Conservation (phyloP, 2,329 filamentous ascomycete genomes). For the Penicillium verrucosum region DNA sequence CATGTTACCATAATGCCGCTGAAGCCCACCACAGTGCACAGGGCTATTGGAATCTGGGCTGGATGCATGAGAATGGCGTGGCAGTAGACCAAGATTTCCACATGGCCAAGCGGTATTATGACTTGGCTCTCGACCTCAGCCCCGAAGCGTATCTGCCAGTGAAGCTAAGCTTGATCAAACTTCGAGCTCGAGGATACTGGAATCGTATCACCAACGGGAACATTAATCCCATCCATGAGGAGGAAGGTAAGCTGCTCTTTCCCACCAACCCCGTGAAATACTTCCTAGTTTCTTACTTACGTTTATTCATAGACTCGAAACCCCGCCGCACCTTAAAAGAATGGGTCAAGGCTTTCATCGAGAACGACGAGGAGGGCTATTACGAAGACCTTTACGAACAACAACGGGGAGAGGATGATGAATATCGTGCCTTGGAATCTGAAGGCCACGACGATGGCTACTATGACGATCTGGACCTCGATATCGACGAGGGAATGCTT, state of each 20-base stretch:
- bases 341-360: constrained; percentile 83
- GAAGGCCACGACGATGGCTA: constrained; percentile 49
- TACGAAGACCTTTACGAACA: constrained; percentile 52
- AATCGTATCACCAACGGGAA: constrained; percentile 88
- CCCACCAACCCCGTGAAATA: background rate
- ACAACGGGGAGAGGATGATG: constrained; percentile 34
- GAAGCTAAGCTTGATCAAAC: constrained; percentile 78
- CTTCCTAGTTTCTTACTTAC: background rate
- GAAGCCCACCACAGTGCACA: constrained; percentile 91
- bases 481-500: constrained; percentile 72
- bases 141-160: constrained; percentile 92
- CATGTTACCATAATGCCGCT: constrained; percentile 87
- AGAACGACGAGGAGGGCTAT: constrained; percentile 67
- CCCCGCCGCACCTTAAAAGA: constrained; percentile 76
- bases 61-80: constrained; percentile 98
- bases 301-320: constrained; percentile 54
- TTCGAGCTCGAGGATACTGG: constrained; percentile 85
- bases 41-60: constrained; percentile 93
- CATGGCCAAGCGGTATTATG: constrained; percentile 93
- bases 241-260: constrained; percentile 63
- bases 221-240: constrained; percentile 87
- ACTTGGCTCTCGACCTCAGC: constrained; percentile 86
- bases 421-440: constrained; percentile 25
- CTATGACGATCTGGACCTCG: constrained; percentile 59
- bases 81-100: constrained; percentile 94